phyloP scores from a whole-genome alignment of 352 stramenopile species.

The Globisporangium parvum region DNA sequence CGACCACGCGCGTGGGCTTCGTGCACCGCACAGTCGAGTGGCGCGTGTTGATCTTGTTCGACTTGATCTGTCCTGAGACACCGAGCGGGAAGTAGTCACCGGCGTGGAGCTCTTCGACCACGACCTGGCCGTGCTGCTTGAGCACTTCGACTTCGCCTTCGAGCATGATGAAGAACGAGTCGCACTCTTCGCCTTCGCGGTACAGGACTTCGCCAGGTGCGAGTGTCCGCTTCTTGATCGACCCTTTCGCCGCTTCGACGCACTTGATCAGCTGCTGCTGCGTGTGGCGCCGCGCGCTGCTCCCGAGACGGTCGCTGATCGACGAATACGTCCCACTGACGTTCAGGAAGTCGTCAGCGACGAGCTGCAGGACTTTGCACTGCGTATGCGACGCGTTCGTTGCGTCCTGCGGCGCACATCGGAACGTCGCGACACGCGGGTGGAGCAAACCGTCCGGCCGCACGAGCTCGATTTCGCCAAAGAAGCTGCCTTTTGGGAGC shows the following conservation, averaged over 20 bases:
- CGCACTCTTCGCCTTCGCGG: constrained; percentile 64
- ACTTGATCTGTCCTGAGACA: constrained; percentile 58
- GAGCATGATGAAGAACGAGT: constrained; percentile 79
- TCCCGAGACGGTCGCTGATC: constrained; percentile 63
- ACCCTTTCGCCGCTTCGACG: constrained; percentile 64
- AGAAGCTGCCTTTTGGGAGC: constrained; percentile 68
- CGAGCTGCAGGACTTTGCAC: constrained; percentile 75
- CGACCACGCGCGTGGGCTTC: constrained; percentile 59
- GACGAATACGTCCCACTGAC: constrained; percentile 67
- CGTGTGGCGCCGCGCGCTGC: constrained; percentile 50
- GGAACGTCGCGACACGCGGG: constrained; percentile 68
- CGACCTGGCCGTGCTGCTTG: constrained; percentile 51
- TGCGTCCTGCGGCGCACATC: constrained; percentile 18
- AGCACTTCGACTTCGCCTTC: constrained; percentile 70
- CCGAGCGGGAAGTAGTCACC: constrained; percentile 81
- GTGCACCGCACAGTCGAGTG: constrained; percentile 71
- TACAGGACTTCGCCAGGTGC: constrained; percentile 65
- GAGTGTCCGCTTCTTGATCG: constrained; percentile 58
- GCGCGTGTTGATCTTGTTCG: constrained; percentile 61
- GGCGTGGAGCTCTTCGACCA: constrained; percentile 63
- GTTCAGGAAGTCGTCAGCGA: constrained; percentile 75
- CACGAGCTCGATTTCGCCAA: constrained; percentile 75
- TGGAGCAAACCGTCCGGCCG: constrained; percentile 60
- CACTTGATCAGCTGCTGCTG: constrained; percentile 74
- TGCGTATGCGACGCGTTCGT: constrained; percentile 11